Base-by-base conservation (phyloP, 139 green algal genomes). In the Yamagishiella unicocca region DNA sequence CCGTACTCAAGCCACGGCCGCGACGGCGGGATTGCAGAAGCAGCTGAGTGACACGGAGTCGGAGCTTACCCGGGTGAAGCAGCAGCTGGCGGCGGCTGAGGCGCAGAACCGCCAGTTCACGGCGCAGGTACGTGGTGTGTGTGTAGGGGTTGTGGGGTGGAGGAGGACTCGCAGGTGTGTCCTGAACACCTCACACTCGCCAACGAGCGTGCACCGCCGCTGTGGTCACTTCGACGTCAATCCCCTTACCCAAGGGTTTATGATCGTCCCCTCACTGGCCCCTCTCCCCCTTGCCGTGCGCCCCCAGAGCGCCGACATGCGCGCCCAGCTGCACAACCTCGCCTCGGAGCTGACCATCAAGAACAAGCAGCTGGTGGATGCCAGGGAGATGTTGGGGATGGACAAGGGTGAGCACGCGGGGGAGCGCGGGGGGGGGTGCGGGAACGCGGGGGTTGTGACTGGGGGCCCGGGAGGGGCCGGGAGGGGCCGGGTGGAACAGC, bases 1-100 rank as follows among this genome's bases (percentile, higher is more conserved):
- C 2, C 61, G 61, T n/a, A 85, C 78, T 25, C 78, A 85, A 38
- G 62, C 77, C 22, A 5, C 55, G 5, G 77, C 77, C 14, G 37
- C 77, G 12, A 43, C 77, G 14, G 6, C 31, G 3, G 14, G 29
- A 19, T 40, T 84, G 37, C 55, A 72, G 35, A 68, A 68, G 55
- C 77, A 84, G 77, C 58, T 84, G 55, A 50, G 27, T 8, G 76
- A 84, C 37, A 33, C 38, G 37, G 46, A 84, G 37, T 54, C 72
- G 55, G 77, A 73, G 77, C 3, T 73, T 2, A 17, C 17, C 3
- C 22, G 58, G 9, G 24, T 68, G 27, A 17, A 24, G 35, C 67
- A 24, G 38, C 71, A 79, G 71, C 71, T 79, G 71, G 42, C 40
- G 22, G 40, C 10, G 71, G 71, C 71, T 40, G 71, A 79, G 71